Evolutionary conservation across 768 basidiomycete genomes (phyloP).

Genomic region (Russula dissimulans): DNA sequence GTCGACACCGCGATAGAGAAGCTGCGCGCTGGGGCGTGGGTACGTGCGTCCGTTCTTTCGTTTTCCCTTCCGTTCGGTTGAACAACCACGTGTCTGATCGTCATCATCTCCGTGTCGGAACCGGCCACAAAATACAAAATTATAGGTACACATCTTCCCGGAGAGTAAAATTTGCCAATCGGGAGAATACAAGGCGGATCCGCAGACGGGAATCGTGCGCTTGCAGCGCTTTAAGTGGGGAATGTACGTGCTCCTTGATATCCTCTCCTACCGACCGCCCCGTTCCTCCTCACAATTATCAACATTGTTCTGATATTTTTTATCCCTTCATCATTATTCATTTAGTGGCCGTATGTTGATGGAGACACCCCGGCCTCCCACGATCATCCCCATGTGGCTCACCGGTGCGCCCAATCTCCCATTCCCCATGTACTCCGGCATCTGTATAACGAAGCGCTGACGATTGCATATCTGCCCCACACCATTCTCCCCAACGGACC

Average conservation of each 20-base stretch:
- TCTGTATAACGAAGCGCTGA: neutral
- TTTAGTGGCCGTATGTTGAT: conserved; percentile 76
- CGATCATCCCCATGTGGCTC: conserved; percentile 90
- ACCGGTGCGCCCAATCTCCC: conserved; percentile 39
- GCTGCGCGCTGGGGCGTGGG: conserved; percentile 80
- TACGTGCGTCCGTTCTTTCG: conserved; percentile 35
- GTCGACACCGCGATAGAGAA: conserved; percentile 76
- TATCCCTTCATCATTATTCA: neutral
- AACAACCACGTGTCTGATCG: too few relatives aligned
- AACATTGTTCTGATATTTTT: too few relatives aligned
- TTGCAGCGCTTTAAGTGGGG: conserved; percentile 92
- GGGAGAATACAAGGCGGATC: conserved; percentile 34
- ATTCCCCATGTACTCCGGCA: neutral
- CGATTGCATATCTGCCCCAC: too few relatives aligned
- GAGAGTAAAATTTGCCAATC: conserved; percentile 86
- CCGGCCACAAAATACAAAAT: neutral
- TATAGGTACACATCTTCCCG: conserved; percentile 79
- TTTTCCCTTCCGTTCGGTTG: neutral
- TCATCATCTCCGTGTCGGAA: too few relatives aligned
- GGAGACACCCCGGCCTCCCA: conserved; percentile 53
- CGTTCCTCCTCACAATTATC: too few relatives aligned
- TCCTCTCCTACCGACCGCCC: too few relatives aligned
- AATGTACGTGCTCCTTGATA: conserved; percentile 47
- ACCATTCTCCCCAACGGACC: too few relatives aligned
- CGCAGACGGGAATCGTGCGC: conserved; percentile 33